Conservation (phyloP, 805 yeast species). For the Scheffersomyces lignosus region DNA sequence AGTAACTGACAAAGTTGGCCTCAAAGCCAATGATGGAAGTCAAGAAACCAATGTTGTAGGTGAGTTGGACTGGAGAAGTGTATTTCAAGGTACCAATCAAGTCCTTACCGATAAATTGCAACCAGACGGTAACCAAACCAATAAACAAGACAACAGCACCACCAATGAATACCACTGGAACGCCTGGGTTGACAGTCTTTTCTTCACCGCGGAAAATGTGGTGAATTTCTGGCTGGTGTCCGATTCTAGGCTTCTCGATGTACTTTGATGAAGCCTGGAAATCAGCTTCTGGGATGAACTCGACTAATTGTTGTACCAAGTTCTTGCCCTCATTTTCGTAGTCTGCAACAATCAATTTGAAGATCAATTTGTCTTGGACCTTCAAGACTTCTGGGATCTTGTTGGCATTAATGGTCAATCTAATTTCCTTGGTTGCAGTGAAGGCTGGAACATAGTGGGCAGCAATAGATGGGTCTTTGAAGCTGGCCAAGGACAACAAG, state of each 20-base stretch:
- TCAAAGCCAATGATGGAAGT: slow-evolving; percentile 52
- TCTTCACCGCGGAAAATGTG: slow-evolving; percentile 62
- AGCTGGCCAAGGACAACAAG: slow-evolving; percentile 28
- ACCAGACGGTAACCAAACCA: slow-evolving; percentile 48
- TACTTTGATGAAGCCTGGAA: slow-evolving; percentile 24
- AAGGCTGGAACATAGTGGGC: slow-evolving; percentile 32
- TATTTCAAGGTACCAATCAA: slow-evolving; percentile 36
- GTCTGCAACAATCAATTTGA: slow-evolving; percentile 35
- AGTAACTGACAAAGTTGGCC: slow-evolving; percentile 55
- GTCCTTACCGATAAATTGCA: slow-evolving; percentile 22
- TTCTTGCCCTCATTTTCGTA: slow-evolving; percentile 13
- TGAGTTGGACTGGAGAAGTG: slow-evolving; percentile 32
- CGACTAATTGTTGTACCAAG: slow-evolving; percentile 26
- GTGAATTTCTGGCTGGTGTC: slow-evolving; percentile 57
- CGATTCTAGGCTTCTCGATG: slow-evolving; percentile 36
- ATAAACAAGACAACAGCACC: slow-evolving; percentile 42
- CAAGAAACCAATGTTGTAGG: slow-evolving; percentile 47
- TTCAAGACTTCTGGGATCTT: slow-evolving; percentile 39
- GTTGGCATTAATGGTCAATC: slow-evolving; percentile 22
- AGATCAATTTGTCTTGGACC: slow-evolving; percentile 27
- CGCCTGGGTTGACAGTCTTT: slow-evolving; percentile 46
- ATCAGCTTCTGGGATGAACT: slow-evolving; percentile 29
- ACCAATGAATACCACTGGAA: slow-evolving; percentile 54
- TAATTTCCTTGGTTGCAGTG: slow-evolving; percentile 17
- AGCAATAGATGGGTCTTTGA: slow-evolving; percentile 29